These are phyloP conservation scores for Globisporangium paroecandrum DNA, from an alignment of 352 stramenopile genomes.

Conservation along the genomic window DNA sequence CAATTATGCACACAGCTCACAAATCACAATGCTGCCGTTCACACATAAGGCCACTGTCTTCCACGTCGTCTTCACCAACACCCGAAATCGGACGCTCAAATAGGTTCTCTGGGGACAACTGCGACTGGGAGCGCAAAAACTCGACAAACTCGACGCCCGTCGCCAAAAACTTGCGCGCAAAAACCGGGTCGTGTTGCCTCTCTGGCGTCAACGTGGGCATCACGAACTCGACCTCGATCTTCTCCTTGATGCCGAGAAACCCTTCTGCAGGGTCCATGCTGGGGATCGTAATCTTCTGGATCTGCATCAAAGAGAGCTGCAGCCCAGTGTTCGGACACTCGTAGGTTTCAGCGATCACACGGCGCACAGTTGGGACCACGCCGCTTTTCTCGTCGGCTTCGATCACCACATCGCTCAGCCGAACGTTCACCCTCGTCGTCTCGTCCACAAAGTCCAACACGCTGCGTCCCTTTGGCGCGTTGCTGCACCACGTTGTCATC, in stretches of 20 bases:
- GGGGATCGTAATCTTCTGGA: conserved; percentile 58
- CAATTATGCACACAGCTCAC: neutral
- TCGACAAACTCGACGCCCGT: conserved; percentile 66
- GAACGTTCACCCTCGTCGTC: conserved; percentile 31
- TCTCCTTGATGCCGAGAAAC: conserved; percentile 51
- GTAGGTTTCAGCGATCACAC: conserved; percentile 51
- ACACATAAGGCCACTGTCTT: neutral
- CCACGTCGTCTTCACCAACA: neutral
- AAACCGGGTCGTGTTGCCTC: conserved; percentile 42
- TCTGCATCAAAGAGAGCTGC: conserved; percentile 46
- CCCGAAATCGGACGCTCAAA: neutral
- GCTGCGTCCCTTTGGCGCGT: conserved; percentile 35
- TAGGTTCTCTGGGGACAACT: conserved; percentile 8
- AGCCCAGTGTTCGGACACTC: conserved; percentile 26
- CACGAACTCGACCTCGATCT: conserved; percentile 61
- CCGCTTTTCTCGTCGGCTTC: conserved; percentile 33
- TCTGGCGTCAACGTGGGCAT: conserved; percentile 58
- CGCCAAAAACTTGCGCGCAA: conserved; percentile 50
- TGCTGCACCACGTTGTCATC: conserved; percentile 31
- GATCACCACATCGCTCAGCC: conserved; percentile 50
- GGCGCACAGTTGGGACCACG: conserved; percentile 53
- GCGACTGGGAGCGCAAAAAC: conserved; percentile 37
- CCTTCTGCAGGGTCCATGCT: conserved; percentile 35
- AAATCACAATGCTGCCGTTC: neutral
- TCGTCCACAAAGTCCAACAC: conserved; percentile 54